These are phyloP conservation scores for Metschnikowia peoriensis DNA, from an alignment of 805 yeast species.

Conservation along the genomic window DNA sequence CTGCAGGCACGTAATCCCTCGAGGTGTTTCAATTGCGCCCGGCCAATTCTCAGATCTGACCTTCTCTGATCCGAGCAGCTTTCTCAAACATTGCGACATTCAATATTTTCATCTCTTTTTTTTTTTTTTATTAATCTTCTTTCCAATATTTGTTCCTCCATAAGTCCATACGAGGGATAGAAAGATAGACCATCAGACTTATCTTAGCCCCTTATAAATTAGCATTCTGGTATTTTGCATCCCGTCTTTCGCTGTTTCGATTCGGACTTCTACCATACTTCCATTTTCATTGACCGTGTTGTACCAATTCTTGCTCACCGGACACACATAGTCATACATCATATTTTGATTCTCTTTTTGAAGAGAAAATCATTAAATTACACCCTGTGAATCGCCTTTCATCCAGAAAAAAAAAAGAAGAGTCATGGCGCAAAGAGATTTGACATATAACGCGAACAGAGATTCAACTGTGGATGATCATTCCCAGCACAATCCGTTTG, in stretches of 20 bases:
- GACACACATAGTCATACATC: no score
- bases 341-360: no score
- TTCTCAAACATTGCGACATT: neutral
- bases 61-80: neutral
- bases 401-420: neutral
- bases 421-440: constrained; percentile 30
- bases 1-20: constrained; percentile 4
- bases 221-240: neutral
- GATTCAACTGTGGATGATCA: constrained; percentile 3
- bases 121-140: neutral
- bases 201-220: neutral
- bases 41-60: constrained; percentile 3
- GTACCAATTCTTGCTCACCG: no score
- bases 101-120: neutral
- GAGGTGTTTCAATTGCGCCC: neutral
- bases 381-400: no score
- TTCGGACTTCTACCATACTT: neutral
- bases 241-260: neutral
- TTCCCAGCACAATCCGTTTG: constrained; percentile 12
- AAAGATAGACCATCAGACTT: neutral
- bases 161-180: neutral
- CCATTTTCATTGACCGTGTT: neutral
- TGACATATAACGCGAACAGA: constrained; percentile 26
- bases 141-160: neutral
- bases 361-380: no score